phyloP scores from a whole-genome alignment of 2,329 filamentous ascomycete genomes.

The Pseudonectria foliicola region DNA sequence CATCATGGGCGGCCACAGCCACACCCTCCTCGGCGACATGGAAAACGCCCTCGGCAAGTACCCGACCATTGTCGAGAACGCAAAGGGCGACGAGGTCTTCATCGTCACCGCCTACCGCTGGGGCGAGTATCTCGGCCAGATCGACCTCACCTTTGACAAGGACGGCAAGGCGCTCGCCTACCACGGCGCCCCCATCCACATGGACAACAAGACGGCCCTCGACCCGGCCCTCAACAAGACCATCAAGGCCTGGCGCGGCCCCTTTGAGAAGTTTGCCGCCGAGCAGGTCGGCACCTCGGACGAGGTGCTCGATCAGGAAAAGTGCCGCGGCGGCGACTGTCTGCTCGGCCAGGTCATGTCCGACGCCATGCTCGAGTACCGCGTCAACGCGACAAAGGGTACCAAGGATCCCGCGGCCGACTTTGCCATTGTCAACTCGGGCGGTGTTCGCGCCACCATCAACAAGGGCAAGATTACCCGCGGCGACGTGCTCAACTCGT shows the following conservation, averaged over 20 bases:
- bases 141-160: slow-evolving; percentile 56
- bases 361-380: slow-evolving; percentile 56
- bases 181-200: slow-evolving; percentile 55
- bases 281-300: slow-evolving; percentile 49
- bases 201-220: slow-evolving; percentile 53
- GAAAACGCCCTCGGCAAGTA: slow-evolving; percentile 52
- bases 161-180: slow-evolving; percentile 56
- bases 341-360: slow-evolving; percentile 47
- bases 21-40: slow-evolving; percentile 55
- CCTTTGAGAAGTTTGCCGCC: slow-evolving; percentile 53
- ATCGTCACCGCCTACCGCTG: slow-evolving; percentile 61
- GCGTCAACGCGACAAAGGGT: slow-evolving; percentile 36
- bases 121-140: slow-evolving; percentile 63
- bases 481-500: slow-evolving; percentile 55
- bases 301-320: slow-evolving; percentile 51
- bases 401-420: slow-evolving; percentile 32
- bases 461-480: slow-evolving; percentile 54
- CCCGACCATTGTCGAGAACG: slow-evolving; percentile 55
- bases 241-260: slow-evolving; percentile 50
- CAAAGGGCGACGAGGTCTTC: slow-evolving; percentile 59
- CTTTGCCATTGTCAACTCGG: slow-evolving; percentile 57
- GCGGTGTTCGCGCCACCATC: slow-evolving; percentile 57
- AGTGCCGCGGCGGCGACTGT: slow-evolving; percentile 53
- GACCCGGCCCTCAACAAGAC: slow-evolving; percentile 50
- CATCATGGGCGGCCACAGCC: slow-evolving; percentile 58